phyloP scores from a whole-genome alignment of 23 red algal species.

The Pyropia haitanensis region DNA sequence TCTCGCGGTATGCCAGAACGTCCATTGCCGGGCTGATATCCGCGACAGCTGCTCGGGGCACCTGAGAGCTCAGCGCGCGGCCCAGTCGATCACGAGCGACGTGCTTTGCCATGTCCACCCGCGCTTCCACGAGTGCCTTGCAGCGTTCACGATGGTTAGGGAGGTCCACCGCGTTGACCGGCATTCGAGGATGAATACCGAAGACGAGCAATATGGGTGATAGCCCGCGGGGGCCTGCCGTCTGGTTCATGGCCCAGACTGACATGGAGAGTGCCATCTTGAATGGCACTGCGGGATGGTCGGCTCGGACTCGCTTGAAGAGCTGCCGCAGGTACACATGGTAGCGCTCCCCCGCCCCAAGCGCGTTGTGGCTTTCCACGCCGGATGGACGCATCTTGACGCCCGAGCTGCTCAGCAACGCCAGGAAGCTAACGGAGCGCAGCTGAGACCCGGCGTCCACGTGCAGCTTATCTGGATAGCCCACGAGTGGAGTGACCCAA shows the following conservation, averaged over 20 bases:
- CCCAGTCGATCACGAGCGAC: no score
- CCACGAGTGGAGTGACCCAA: conserved; percentile 8
- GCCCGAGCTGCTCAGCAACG: not conserved
- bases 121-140: not conserved
- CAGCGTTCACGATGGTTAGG: not conserved
- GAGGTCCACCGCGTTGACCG: not conserved
- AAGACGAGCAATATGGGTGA: not conserved
- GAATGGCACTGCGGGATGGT: not conserved
- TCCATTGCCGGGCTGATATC: not conserved
- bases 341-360: conserved; percentile 19
- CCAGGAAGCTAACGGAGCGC: not conserved
- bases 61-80: no score
- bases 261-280: not conserved
- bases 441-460: conserved; percentile 10
- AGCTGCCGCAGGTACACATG: conserved; percentile 7
- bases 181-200: not conserved
- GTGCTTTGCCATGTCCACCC: not conserved
- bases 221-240: not conserved
- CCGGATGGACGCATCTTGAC: conserved; percentile 3
- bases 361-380: conserved; percentile 6
- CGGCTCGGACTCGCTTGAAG: not conserved
- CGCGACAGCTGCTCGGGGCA: no score
- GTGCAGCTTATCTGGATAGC: not conserved
- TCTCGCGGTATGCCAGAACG: conserved; percentile 1
- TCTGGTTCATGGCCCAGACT: not conserved